Evolutionary conservation across 1,284 basidiomycete genomes (phyloP), one percentile per base, ranked within the genome.

Genomic region (Leccinum solheimii): DNA sequence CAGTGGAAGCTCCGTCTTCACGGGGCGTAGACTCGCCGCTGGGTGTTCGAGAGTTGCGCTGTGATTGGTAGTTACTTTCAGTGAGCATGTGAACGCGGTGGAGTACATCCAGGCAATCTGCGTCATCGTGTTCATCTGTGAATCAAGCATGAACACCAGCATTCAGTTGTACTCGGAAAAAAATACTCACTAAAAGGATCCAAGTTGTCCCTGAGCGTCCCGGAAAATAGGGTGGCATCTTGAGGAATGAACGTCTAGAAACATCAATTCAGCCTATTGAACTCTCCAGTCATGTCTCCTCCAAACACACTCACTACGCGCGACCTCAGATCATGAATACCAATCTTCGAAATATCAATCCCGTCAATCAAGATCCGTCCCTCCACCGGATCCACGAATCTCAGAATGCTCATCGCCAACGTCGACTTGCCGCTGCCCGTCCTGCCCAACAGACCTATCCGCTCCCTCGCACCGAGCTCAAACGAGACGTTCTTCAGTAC

Each of bases 301-400:
- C 8, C 48, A 16, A 36, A 52, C 32, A 76, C 85, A 76, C 85
- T 71, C 70, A 88, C 88, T 69, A 94, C 72, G 56, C 88, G 81
- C 16, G 88, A 88, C 36, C 94, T 84, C 59, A 97, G 73, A 74
- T 96, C 94, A 70, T 93, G 84, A 23, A 97, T 79, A 1, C 95
- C 95, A 64, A 98, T 95, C 5, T 79, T 87, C 0, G 90, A 88
- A 61, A 97, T 93, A 73, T 97, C 94, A 66, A 97, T 87, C 1
- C 94, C 94, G 67, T 96, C 94, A 49, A 97, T 87, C 57, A 90
- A 58, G 64, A 98, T 95, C 54, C 80, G 83, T 0, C 96, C 96
- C 10, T 79, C 77, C 1, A 84, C 80, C 0, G 95, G 94, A 69
- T 98, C 95, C 68, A 89, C 90, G 69, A 98, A 97, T 63, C 95